phyloP scores from a whole-genome alignment of 805 yeast species.

The Hanseniaspora guilliermondii region DNA sequence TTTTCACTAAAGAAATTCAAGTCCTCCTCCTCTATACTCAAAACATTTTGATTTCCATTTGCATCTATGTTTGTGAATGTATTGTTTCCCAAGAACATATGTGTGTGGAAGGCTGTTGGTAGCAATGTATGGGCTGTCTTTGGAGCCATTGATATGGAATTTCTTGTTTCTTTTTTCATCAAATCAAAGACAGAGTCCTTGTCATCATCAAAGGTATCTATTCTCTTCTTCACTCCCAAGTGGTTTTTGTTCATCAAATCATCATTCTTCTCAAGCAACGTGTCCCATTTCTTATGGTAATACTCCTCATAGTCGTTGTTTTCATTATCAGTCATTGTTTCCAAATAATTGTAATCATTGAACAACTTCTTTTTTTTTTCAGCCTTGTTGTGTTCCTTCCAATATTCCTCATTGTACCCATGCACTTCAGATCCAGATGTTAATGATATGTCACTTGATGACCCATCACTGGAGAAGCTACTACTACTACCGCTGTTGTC shows the following conservation, averaged over 20 bases:
- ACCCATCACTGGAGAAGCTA: constrained; percentile 1
- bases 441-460: constrained; percentile 21
- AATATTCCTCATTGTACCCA: constrained; percentile 18
- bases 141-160: constrained; percentile 41
- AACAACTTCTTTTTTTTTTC: not conserved
- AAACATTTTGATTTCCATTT: not conserved
- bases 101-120: constrained; percentile 51
- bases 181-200: not conserved
- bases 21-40: constrained; percentile 8
- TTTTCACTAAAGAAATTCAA: constrained; percentile 12
- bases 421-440: constrained; percentile 21
- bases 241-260: not conserved
- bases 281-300: constrained; percentile 13
- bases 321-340: not conserved
- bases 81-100: constrained; percentile 45
- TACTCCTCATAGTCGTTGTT: constrained; percentile 1
- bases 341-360: not conserved
- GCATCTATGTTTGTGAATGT: constrained; percentile 22
- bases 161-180: not conserved
- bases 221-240: not conserved
- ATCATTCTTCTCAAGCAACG: not conserved
- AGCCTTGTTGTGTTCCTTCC: constrained; percentile 4
- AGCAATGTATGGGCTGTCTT: constrained; percentile 44
- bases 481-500: not conserved
- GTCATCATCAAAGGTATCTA: constrained; percentile 8